Conservation (phyloP, 164 flowering plant species). For the Berberis thunbergii region DNA sequence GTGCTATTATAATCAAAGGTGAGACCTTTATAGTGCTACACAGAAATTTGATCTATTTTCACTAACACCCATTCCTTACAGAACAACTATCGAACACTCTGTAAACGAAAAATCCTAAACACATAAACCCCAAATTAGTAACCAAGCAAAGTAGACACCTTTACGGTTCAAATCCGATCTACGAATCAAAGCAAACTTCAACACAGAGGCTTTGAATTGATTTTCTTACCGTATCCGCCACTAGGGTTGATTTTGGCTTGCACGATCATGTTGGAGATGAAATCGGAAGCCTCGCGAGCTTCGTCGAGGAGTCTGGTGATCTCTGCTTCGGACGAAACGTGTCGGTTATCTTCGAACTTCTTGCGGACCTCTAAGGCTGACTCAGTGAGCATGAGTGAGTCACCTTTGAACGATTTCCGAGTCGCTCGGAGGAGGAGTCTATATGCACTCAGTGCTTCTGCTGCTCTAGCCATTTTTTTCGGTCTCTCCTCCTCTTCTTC, state of each 20-base stretch:
- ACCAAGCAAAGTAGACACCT: too few species aligned
- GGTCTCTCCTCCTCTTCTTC: not conserved
- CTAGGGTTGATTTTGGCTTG: constrained; percentile 65
- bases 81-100: too few species aligned
- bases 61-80: too few species aligned
- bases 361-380: constrained; percentile 59
- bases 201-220: too few species aligned
- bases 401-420: constrained; percentile 71
- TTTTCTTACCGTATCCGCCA: constrained; percentile 60
- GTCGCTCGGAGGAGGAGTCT: constrained; percentile 67
- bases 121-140: too few species aligned
- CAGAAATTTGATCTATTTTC: too few species aligned
- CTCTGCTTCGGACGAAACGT: constrained; percentile 48
- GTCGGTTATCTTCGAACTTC: constrained; percentile 74
- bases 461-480: constrained; percentile 19
- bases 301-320: constrained; percentile 50
- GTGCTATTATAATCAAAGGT: too few species aligned
- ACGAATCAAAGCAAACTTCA: too few species aligned
- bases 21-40: too few species aligned
- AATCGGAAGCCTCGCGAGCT: constrained; percentile 71
- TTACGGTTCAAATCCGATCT: too few species aligned
- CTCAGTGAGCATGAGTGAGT: constrained; percentile 47
- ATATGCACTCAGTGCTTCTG: constrained; percentile 39
- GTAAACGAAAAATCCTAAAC: too few species aligned
- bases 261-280: constrained; percentile 82